phyloP scores from a whole-genome alignment of 164 flowering plant genomes.

The Sedum album region DNA sequence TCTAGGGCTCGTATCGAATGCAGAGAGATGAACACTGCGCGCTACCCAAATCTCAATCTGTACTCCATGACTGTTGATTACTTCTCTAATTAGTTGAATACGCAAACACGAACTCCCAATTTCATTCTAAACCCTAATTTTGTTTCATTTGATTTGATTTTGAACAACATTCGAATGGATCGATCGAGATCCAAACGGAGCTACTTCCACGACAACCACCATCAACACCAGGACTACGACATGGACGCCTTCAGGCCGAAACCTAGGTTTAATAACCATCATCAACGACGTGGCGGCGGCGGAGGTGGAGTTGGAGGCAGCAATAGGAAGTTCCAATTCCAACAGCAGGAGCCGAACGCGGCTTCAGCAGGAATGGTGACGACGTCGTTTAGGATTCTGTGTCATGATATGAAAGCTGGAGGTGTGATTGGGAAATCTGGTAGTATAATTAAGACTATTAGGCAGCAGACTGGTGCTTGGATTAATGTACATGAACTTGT shows the following conservation, averaged over 20 bases:
- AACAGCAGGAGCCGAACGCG: neutral
- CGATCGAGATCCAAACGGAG: conserved; percentile 88
- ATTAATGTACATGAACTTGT: conserved; percentile 78
- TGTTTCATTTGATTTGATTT: neutral
- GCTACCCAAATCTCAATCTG: too few species aligned
- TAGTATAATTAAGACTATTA: conserved; percentile 69
- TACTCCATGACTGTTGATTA: too few species aligned
- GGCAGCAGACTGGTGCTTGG: conserved; percentile 97
- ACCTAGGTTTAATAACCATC: conserved; percentile 38
- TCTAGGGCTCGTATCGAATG: neutral
- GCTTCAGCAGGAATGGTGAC: conserved; percentile 27
- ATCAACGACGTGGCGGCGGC: conserved; percentile 35
- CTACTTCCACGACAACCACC: conserved; percentile 72
- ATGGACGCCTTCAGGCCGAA: conserved; percentile 45
- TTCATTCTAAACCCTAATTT: conserved; percentile 10
- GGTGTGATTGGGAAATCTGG: conserved; percentile 95
- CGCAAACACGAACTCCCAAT: neutral
- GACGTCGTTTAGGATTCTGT: conserved; percentile 68
- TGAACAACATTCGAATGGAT: conserved; percentile 41
- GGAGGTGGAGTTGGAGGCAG: conserved; percentile 22
- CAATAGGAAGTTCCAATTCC: conserved; percentile 28
- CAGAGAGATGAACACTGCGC: neutral
- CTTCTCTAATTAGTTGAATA: neutral
- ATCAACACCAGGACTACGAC: neutral
- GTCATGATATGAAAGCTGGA: conserved; percentile 75